A percentile compares a stretch with the other conserved stretches of the same genome.
Conservation (phyloP, 441 rosid species). For the Gossypium davidsonii region DNA sequence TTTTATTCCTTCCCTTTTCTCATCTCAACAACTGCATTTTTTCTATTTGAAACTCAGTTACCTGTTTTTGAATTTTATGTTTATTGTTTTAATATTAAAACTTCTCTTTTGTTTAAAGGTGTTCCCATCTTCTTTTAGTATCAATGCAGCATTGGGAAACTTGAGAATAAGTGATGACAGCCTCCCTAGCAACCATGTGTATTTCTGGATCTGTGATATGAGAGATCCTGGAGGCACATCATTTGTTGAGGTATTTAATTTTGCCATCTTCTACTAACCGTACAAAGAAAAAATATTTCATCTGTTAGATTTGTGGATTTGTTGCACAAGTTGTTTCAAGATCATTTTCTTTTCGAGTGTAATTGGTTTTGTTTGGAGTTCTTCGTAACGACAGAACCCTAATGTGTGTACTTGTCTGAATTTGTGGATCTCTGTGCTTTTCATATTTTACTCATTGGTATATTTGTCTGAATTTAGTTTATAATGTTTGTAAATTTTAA, state of each 20-base stretch:
- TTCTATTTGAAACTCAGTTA: neutral
- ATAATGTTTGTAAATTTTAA: neutral
- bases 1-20: conserved; percentile 9
- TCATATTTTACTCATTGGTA: neutral
- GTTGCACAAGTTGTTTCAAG: neutral
- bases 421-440: neutral
- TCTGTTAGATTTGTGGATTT: conserved; percentile 6
- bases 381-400: neutral
- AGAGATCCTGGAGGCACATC: conserved; percentile 98
- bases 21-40: neutral
- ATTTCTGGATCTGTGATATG: conserved; percentile 98
- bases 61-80: neutral
- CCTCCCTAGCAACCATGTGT: conserved; percentile 75
- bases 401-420: neutral
- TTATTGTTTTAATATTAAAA: conserved; percentile 10
- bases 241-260: conserved; percentile 78
- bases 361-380: neutral
- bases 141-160: conserved; percentile 88
- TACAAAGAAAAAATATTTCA: neutral
- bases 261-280: neutral
- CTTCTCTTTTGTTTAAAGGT: conserved; percentile 43
- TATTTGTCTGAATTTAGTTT: neutral
- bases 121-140: conserved; percentile 92
- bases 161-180: conserved; percentile 93
- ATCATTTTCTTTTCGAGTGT: neutral